phyloP scores from a whole-genome alignment of 2,329 filamentous ascomycete genomes.

The Teratosphaeriaceae sp. region DNA sequence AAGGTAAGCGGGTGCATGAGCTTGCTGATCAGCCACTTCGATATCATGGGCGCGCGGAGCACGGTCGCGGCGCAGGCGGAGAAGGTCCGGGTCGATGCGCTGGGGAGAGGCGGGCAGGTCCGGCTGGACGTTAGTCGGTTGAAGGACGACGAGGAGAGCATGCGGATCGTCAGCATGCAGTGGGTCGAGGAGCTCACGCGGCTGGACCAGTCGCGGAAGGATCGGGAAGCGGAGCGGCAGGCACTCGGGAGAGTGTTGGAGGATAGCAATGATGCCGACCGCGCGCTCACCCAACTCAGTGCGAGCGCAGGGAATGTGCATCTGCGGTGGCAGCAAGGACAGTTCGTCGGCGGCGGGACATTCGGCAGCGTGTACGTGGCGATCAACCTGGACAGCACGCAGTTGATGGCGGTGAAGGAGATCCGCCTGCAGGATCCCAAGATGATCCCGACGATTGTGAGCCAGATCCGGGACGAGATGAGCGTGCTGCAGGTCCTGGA shows the following conservation, averaged over 20 bases:
- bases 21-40: conserved; percentile 93
- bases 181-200: conserved; percentile 65
- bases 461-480: conserved; percentile 98
- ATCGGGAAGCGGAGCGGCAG: conserved; percentile 77
- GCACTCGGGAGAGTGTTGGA: conserved; percentile 86
- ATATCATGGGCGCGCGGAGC: conserved; percentile 96
- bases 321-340: conserved; percentile 97
- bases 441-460: conserved; percentile 89
- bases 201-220: conserved; percentile 71
- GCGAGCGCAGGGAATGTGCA: conserved; percentile 93
- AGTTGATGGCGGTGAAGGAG: conserved; percentile 98
- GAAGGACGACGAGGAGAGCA: conserved; percentile 76
- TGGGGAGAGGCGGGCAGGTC: conserved; percentile 63
- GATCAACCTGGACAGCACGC: conserved; percentile 93
- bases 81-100: conserved; percentile 76
- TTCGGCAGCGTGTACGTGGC: conserved; percentile 97
- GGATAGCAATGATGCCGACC: conserved; percentile 90
- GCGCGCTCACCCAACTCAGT: conserved; percentile 87
- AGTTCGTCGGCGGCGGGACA: conserved; percentile 92
- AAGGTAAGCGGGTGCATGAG: conserved; percentile 98
- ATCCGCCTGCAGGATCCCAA: conserved; percentile 96
- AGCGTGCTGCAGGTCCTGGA: conserved; percentile 90
- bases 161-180: conserved; percentile 64
- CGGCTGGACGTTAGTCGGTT: conserved; percentile 69
- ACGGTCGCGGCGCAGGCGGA: conserved; percentile 91